Base-by-base conservation (phyloP, 2,329 filamentous ascomycete genomes). In the Penicillium expansum region DNA sequence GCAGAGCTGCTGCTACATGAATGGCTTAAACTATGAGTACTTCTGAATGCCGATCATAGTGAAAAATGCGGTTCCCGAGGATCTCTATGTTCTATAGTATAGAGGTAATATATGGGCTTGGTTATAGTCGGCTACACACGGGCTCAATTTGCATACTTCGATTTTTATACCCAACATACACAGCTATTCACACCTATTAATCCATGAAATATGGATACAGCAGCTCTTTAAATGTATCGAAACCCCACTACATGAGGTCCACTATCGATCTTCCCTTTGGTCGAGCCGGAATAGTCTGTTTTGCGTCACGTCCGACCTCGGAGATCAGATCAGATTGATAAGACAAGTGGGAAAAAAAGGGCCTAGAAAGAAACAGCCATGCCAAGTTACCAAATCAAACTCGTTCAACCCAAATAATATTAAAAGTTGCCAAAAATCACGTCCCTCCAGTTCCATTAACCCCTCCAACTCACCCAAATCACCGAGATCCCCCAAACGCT, bases 241-340 rank as follows among this genome's bases (percentile, higher is more conserved):
- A 16, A n/a, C 44, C 44, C 44, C 30, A 47, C 30, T 24, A n/a
- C 8, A 16, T 7, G n/a, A 32, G 30, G 18, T 33, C 44, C 30
- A 47, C 44, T 24, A 24, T 33, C 7, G 43, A 33, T 33, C 43
- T 33, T 16, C 44, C 30, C 30, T 47, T 33, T 35, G 30, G 30
- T 24, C 9, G 30, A 47, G 44, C 44, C 44, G 5, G 10, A 45
- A 10, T 45, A 47, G 30, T 18, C 29, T 47, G 18, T n/a, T 47
- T 35, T 33, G 44, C 30, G n/a, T n/a, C n/a, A 22, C 13, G 67
- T 60, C 64, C 62, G 64, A 64, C 58, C 47, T 66, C 64, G 60
- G 62, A 67, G 57, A 66, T 62, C 53, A 67, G 59, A 66, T 62
- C 51, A 56, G 60, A 62, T 63, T 65, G 64, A 67, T 66, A 67